Percentiles rank a stretch among this genome's conserved stretches.
phyloP scores from a whole-genome alignment of 768 basidiomycete species.

The Mycena galopus region DNA sequence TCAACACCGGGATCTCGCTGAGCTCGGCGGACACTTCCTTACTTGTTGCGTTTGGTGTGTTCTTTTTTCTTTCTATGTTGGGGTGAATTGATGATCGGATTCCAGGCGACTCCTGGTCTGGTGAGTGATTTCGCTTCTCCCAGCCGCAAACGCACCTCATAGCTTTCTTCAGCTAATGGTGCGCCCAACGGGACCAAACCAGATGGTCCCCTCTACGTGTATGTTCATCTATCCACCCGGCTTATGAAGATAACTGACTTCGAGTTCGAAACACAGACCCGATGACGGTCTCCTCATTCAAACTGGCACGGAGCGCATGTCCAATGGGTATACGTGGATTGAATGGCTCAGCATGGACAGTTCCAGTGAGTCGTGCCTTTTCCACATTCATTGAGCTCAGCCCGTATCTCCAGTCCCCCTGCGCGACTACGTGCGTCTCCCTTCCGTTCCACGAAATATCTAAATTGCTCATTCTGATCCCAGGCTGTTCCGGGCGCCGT shows the following conservation, averaged over 20 bases:
- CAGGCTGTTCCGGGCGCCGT: not conserved
- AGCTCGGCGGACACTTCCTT: not conserved
- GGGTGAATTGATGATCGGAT: not conserved
- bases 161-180: not conserved
- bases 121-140: not conserved
- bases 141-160: not conserved
- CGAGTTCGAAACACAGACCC: not conserved
- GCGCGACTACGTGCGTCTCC: not conserved
- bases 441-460: not conserved
- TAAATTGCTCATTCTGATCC: not conserved
- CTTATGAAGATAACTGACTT: not conserved
- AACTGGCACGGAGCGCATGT: not conserved
- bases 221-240: not conserved
- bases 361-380: not conserved
- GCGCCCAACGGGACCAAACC: not conserved
- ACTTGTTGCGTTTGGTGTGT: not conserved
- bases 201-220: not conserved
- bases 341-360: conserved; percentile 5
- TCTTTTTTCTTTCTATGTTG: not conserved
- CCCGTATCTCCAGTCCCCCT: not conserved
- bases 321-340: not conserved
- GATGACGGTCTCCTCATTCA: not conserved
- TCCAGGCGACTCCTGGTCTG: not conserved
- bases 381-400: not conserved
- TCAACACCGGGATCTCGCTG: not conserved